Conservation (phyloP, 257 asterid species). For the Echium plantagineum region DNA sequence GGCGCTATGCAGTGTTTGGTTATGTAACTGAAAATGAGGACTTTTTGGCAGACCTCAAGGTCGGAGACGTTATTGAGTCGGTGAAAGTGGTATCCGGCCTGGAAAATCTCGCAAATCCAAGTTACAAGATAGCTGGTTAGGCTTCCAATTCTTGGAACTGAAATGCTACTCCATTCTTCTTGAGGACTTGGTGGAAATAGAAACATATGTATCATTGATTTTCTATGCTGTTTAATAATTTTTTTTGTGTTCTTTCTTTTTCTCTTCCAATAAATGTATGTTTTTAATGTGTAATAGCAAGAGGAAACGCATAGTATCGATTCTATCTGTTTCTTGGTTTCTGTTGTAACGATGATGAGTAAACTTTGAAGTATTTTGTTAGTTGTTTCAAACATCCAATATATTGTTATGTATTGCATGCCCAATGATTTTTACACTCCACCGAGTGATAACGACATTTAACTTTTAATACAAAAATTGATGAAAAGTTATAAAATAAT, state of each 20-base stretch:
- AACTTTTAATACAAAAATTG: no score
- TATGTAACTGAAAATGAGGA: conserved; percentile 78
- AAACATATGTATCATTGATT: conserved; percentile 8
- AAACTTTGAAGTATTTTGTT: no score
- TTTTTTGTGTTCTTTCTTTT: conserved; percentile 9
- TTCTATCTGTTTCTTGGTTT: no score
- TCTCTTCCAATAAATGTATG: background rate
- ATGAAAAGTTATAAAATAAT: no score
- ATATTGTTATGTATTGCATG: no score
- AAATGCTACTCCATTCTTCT: background rate
- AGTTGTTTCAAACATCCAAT: no score
- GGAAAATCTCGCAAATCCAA: conserved; percentile 88
- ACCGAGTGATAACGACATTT: no score
- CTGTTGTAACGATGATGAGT: no score
- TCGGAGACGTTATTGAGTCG: conserved; percentile 93
- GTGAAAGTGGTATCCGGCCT: conserved; percentile 78
- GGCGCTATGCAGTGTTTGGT: conserved; percentile 86
- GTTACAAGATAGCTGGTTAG: conserved; percentile 95
- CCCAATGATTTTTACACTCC: no score
- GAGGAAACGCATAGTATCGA: no score
- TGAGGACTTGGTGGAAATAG: conserved; percentile 5
- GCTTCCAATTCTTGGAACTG: background rate
- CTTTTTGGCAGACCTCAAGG: conserved; percentile 82
- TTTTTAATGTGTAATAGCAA: background rate
- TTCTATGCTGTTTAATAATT: conserved; percentile 14